Evolutionary conservation across 2,329 filamentous ascomycete species (phyloP), one percentile per base, ranked within the genome.

Genomic region (Claviceps monticola): DNA sequence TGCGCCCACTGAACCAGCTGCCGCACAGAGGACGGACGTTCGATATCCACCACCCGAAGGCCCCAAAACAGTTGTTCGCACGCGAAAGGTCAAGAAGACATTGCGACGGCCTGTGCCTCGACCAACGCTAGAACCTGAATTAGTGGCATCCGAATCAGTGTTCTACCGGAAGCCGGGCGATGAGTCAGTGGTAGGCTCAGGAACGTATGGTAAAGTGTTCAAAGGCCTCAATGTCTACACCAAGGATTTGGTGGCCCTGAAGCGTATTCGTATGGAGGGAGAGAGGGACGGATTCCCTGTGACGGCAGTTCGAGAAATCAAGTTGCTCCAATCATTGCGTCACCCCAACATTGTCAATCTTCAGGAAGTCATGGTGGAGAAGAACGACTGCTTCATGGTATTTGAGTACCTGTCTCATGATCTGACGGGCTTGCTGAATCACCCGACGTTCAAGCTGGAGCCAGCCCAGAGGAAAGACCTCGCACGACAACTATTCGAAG

Each of bases 371-470:
- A 98, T 98, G 93, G 93, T 98, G 2, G 93, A 98, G 69, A 87
- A 85, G 64, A 97, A 97, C 59, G 90, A 97, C 68, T 98, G 93
- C 66, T 98, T 95, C 69, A 98, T 98, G 93, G 93, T 98, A 3
- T 98, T 98, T 58, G 93, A 98, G 66, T 98, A 98, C 64, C 76
- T 97, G 36, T 91, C 93, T 1, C 93, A 98, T 65, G 93, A 98
- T 66, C 73, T 98, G 55, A 98, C 93, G 2, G 93, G 93, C 14
- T 74, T 98, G 36, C 79, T 98, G 55, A 97, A 97, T 61, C 93
- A 98, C 62, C 93, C 93, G 0, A 85, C 84, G 0, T 98, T 95
- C 69, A 84, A 83, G 54, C 78, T 98, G 14, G 86, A 93, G 39
- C 72, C 82, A 4, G 81, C 84, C 0, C 90, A 97, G 66, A 94